Evolutionary conservation across 208 protist species (phyloP), one percentile per base, ranked within the genome.

Genomic region (Novymonas esmeraldas): DNA sequence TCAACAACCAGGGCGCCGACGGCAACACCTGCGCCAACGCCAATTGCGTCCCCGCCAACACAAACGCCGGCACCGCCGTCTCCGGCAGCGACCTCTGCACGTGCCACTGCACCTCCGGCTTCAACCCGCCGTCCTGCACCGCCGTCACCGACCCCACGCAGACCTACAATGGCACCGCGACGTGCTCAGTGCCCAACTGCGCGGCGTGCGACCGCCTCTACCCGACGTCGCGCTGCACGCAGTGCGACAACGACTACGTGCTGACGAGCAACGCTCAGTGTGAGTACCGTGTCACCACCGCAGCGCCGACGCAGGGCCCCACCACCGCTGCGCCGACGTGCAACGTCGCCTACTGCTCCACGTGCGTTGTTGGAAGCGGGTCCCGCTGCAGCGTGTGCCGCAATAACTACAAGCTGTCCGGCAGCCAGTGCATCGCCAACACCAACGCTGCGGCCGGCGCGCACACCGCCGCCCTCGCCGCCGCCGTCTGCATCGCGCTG

Each of bases 1-100:
- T 60, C 28, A n/a, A 57, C 63, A 28, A 6, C 20, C 20, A 51
- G 34, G 50, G 63, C 22, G 51, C 29, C 18, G 31, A n/a, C n/a
- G n/a, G 33, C 14, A 10, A 6, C 39, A 41, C 28, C 13, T 69
- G 63, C 51, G 63, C 29, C 26, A 59, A 69, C 31, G 63, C 51
- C 24, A 45, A 51, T 33, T 69, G 63, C 28, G 14, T 69, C 22
- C 63, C 50, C 63, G 50, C 38, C 52, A 34, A 69, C 63, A 57
- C 28, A 22, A 28, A 10, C 2, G 2, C 20, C 28, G 38, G 62
- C 50, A 2, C 39, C 22, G 7, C 51, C 5, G 29, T 13, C 29
- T 13, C 11, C 48, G 36, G 5, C 38, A 28, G 10, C 52, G 11
- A 18, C 4, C 42, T 22, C 46, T 69, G 63, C 63, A 39, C 61